phyloP scores from a whole-genome alignment of 768 basidiomycete species.

The Pisolithus microcarpus region DNA sequence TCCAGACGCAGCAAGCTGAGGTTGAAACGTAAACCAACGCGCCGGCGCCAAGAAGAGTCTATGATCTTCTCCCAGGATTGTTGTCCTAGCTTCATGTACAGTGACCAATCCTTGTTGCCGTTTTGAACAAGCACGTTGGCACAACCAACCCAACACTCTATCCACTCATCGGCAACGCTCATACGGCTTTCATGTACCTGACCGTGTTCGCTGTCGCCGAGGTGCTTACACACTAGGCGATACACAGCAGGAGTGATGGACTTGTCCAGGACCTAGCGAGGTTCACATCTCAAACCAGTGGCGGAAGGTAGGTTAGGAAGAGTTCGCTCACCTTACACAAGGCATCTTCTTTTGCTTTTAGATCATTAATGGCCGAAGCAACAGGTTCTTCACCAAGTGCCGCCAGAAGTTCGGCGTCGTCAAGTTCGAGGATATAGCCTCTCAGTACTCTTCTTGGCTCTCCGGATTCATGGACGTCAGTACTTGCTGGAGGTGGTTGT shows the following conservation, averaged over 20 bases:
- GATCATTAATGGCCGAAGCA: constrained; percentile 17
- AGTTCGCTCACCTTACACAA: constrained; percentile 49
- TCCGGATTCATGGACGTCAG: constrained; percentile 47
- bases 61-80: constrained; percentile 52
- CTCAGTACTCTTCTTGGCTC: constrained; percentile 73
- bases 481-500: constrained; percentile 28
- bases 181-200: constrained; percentile 15
- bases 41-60: constrained; percentile 43
- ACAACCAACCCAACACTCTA: constrained; percentile 72
- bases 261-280: constrained; percentile 40
- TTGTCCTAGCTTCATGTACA: constrained; percentile 45
- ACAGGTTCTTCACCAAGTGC: constrained; percentile 38
- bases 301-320: neutral
- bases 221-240: constrained; percentile 44
- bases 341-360: constrained; percentile 38
- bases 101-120: constrained; percentile 49
- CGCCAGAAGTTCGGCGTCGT: constrained; percentile 54
- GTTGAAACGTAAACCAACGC: constrained; percentile 60
- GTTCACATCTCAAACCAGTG: neutral
- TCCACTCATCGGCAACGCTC: constrained; percentile 46
- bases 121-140: constrained; percentile 54
- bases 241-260: constrained; percentile 49
- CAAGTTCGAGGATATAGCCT: constrained; percentile 50
- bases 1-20: constrained; percentile 49
- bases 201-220: constrained; percentile 27